Conservation (phyloP, 1,284 basidiomycete genomes). For the Vanrija humicola region DNA sequence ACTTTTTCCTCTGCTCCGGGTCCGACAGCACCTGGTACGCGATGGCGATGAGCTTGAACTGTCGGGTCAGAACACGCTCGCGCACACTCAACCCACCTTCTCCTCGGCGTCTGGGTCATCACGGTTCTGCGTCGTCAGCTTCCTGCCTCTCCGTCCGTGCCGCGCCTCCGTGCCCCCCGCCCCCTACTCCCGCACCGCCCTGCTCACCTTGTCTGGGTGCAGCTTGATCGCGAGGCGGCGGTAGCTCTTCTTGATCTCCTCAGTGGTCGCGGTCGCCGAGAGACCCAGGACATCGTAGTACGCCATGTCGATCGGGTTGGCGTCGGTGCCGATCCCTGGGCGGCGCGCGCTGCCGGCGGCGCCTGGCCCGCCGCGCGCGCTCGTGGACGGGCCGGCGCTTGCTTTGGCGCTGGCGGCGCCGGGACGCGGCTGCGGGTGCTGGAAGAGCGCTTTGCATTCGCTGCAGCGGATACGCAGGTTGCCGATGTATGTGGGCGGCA, state of each 20-base stretch:
- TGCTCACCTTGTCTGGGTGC: slow-evolving; percentile 53
- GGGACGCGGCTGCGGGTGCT: slow-evolving; percentile 40
- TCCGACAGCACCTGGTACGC: slow-evolving; percentile 85
- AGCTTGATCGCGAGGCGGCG: slow-evolving; percentile 85
- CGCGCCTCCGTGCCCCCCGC: neutral
- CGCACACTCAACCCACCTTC: slow-evolving; percentile 50
- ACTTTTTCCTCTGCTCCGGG: slow-evolving; percentile 75
- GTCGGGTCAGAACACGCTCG: neutral
- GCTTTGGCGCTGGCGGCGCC: slow-evolving; percentile 8
- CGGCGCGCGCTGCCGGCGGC: slow-evolving; percentile 48
- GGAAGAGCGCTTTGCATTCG: slow-evolving; percentile 49
- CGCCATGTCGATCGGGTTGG: slow-evolving; percentile 78
- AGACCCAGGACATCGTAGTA: slow-evolving; percentile 63
- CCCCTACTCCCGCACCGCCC: neutral
- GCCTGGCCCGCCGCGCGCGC: slow-evolving; percentile 20
- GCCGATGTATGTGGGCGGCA: slow-evolving; percentile 63
- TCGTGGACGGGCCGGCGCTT: slow-evolving; percentile 2
- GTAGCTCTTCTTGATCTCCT: slow-evolving; percentile 87
- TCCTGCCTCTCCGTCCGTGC: neutral
- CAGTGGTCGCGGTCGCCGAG: slow-evolving; percentile 37
- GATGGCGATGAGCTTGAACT: slow-evolving; percentile 80
- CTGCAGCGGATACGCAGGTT: slow-evolving; percentile 68
- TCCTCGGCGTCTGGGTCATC: slow-evolving; percentile 90
- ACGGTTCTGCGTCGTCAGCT: slow-evolving; percentile 61
- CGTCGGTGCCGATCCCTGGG: slow-evolving; percentile 75